Evolutionary conservation across 2,329 filamentous ascomycete species (phyloP), one percentile per base, ranked within the genome.

Genomic region (Paracorniculantispora psalliotae): DNA sequence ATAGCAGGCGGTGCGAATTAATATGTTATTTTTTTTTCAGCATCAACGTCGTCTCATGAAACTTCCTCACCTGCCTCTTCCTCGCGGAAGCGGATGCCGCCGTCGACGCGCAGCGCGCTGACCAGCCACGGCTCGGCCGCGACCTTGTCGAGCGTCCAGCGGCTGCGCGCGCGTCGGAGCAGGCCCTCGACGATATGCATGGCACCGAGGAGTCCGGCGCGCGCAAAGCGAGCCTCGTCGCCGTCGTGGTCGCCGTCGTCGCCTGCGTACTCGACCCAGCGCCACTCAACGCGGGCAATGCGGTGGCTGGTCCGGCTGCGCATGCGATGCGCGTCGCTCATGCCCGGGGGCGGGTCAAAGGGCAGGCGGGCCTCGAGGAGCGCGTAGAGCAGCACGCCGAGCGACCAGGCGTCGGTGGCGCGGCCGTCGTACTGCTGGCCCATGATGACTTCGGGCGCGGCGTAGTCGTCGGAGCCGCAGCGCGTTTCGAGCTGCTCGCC

Each of bases 401-500:
- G 80, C 0, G 93, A 96, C 94, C 94, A 99, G 10, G 91, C 92
- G 70, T 99, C 94, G 0, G 90, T 96, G 1, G 88, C 85, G 39
- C 91, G 90, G 33, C 94, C 94, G 70, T 97, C 92, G 70, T 99
- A 99, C 8, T 91, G 86, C 69, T 96, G 91, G 25, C 93, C 93
- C 80, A 99, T 91, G 57, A 99, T 88, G 48, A 99, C 92, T 72
- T 99, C 94, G 0, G 94, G 94, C 0, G 94, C 93, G 1, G 93
- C 93, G 70, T 99, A 99, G 74, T 99, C 94, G 74, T 97, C 94
- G 43, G 90, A 96, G 33, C 94, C 94, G 72, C 94, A 99, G 10
- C 94, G 85, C 1, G 93, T 97, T 62, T 90, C 90, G n/a, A 99
- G 82, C 61, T 93, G 88, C 64, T 96, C 91, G 55, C 91, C 91